Percentiles rank a stretch among this genome's conserved stretches.
Evolutionary conservation across 768 basidiomycete genomes (phyloP).

Genomic region (Tulasnella sp.): DNA sequence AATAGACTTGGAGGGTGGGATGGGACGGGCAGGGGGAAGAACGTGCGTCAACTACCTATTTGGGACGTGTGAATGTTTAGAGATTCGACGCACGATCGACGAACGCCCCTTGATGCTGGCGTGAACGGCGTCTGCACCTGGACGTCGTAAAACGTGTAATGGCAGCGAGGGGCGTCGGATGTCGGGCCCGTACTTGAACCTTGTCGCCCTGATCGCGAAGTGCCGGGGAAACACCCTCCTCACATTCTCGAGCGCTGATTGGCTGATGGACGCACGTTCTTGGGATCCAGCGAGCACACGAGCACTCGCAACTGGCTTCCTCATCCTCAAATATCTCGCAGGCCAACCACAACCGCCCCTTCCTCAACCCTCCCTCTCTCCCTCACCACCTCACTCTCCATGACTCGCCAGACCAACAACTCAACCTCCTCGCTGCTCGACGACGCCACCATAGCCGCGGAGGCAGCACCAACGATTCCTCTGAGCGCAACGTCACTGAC

Average conservation of each 20-base stretch:
- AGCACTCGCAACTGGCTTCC: not conserved
- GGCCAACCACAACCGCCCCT: not conserved
- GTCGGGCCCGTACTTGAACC: not conserved
- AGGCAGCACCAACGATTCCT: not conserved
- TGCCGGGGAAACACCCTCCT: not conserved
- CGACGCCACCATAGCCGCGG: not conserved
- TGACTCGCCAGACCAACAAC: constrained; percentile 5
- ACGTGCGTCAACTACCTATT: not conserved
- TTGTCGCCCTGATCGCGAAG: not conserved
- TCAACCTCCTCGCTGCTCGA: not conserved
- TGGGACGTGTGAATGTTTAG: not conserved
- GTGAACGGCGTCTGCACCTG: not conserved
- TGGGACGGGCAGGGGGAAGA: not conserved
- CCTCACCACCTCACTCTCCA: not conserved
- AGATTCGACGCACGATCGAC: not conserved
- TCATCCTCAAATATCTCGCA: not conserved
- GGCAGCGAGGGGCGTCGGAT: not conserved
- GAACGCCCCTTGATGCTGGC: not conserved
- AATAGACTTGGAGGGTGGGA: not conserved
- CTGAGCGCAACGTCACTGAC: not conserved
- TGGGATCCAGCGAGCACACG: not conserved
- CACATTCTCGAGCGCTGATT: not conserved
- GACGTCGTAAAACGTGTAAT: not conserved
- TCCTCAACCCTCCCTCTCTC: not conserved
- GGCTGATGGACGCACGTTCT: not conserved